Evolutionary conservation across 2,329 filamentous ascomycete genomes (phyloP).

Genomic region (Cercospora sp.): DNA sequence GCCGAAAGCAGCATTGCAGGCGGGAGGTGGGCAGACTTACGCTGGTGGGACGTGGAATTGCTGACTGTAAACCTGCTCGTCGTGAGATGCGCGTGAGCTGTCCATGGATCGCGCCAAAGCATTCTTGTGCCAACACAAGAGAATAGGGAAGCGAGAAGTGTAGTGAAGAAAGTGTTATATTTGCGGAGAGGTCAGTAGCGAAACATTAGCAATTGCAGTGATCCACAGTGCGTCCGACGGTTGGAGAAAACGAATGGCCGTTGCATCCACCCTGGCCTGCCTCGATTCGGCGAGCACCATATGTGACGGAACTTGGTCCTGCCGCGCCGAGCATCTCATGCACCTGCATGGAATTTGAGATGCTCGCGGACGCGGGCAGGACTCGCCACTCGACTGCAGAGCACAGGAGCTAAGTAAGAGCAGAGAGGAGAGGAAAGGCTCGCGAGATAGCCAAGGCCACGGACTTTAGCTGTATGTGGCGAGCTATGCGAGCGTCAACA

Average conservation of each 20-base stretch:
- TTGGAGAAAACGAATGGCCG: background rate
- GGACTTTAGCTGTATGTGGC: background rate
- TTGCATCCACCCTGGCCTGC: background rate
- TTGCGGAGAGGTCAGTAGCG: background rate
- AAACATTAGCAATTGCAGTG: background rate
- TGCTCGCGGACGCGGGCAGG: background rate
- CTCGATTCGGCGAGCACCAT: background rate
- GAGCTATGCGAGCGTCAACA: background rate
- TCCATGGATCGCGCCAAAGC: background rate
- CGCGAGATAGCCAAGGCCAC: background rate
- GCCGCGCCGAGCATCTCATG: background rate
- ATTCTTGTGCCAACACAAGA: background rate
- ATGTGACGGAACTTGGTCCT: background rate
- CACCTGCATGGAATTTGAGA: background rate
- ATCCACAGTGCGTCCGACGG: constrained; percentile 12
- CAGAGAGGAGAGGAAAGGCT: background rate
- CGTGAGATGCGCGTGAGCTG: background rate
- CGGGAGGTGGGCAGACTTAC: background rate
- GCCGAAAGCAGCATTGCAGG: no score
- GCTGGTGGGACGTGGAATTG: background rate
- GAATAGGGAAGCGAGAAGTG: background rate
- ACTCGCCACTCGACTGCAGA: background rate
- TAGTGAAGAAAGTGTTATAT: background rate
- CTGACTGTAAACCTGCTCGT: background rate
- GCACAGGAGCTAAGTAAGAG: background rate